Evolutionary conservation across 2,329 filamentous ascomycete species (phyloP).

Genomic region (Beauveria sp.): DNA sequence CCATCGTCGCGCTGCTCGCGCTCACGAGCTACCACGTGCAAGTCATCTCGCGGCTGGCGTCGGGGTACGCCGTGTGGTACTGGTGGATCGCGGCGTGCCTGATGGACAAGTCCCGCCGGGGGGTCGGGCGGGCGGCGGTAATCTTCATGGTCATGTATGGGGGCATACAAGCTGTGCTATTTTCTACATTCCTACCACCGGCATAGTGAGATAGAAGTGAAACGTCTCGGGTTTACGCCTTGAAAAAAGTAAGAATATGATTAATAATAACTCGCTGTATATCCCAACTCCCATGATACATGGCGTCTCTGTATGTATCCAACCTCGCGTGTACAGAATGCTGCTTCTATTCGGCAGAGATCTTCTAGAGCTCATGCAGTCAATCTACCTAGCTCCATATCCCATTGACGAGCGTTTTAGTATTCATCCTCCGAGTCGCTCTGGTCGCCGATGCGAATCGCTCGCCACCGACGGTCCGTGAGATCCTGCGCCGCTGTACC

Average conservation of each 20-base stretch:
- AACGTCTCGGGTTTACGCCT: too few relatives aligned
- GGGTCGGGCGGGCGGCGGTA: slow-evolving; percentile 37
- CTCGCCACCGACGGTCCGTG: slow-evolving; percentile 68
- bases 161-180: slow-evolving; percentile 73
- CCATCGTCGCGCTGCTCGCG: slow-evolving; percentile 62
- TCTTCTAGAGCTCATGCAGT: background rate
- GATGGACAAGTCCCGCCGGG: slow-evolving; percentile 23
- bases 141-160: slow-evolving; percentile 75
- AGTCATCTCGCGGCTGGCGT: slow-evolving; percentile 83
- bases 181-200: slow-evolving; percentile 84
- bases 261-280: slow-evolving; percentile 1
- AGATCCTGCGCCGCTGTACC: slow-evolving; percentile 87
- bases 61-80: slow-evolving; percentile 86
- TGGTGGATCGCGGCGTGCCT: slow-evolving; percentile 60
- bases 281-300: background rate
- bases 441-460: slow-evolving; percentile 65
- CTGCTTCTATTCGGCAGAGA: too few relatives aligned
- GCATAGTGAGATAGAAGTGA: slow-evolving; percentile 41
- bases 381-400: background rate
- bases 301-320: background rate
- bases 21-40: slow-evolving; percentile 85
- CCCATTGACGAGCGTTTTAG: slow-evolving; percentile 18
- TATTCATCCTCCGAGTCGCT: slow-evolving; percentile 68
- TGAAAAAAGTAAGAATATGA: background rate
- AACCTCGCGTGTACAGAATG: background rate